Evolutionary conservation across 306 rosid species (phyloP).

Genomic region (Inga laurina): DNA sequence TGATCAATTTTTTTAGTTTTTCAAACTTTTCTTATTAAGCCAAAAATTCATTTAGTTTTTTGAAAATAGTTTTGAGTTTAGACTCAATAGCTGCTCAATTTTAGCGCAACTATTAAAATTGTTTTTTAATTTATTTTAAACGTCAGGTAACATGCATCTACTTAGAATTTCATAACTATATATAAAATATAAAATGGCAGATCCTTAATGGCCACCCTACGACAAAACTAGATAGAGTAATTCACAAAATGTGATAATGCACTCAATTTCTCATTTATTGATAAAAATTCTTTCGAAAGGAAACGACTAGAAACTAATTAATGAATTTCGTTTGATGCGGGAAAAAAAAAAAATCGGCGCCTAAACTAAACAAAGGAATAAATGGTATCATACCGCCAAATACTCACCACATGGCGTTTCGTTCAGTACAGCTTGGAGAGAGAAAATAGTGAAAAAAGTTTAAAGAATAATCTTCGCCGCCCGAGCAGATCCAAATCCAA

Average conservation of each 20-base stretch:
- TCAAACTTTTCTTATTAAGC: background rate
- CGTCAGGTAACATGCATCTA: background rate
- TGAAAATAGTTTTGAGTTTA: too few species aligned
- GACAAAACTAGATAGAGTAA: background rate
- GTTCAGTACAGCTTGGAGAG: background rate
- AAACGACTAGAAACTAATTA: too few species aligned
- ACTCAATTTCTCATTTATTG: background rate
- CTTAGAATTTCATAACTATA: background rate
- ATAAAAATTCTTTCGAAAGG: background rate
- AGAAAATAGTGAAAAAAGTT: background rate
- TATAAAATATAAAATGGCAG: too few species aligned
- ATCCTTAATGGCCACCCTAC: background rate
- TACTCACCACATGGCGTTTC: background rate
- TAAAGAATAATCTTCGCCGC: constrained; percentile 38
- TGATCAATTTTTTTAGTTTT: too few species aligned
- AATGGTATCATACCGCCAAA: background rate
- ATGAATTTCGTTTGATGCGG: background rate
- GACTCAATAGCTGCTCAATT: too few species aligned
- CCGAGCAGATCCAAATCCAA: constrained; percentile 35
- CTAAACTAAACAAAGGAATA: background rate
- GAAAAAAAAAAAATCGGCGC: background rate
- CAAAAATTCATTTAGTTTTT: background rate
- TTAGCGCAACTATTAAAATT: too few species aligned
- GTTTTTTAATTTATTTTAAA: too few species aligned
- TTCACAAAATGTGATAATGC: background rate